Evolutionary conservation across 768 basidiomycete genomes (phyloP).

Genomic region (Mycena belliarum): DNA sequence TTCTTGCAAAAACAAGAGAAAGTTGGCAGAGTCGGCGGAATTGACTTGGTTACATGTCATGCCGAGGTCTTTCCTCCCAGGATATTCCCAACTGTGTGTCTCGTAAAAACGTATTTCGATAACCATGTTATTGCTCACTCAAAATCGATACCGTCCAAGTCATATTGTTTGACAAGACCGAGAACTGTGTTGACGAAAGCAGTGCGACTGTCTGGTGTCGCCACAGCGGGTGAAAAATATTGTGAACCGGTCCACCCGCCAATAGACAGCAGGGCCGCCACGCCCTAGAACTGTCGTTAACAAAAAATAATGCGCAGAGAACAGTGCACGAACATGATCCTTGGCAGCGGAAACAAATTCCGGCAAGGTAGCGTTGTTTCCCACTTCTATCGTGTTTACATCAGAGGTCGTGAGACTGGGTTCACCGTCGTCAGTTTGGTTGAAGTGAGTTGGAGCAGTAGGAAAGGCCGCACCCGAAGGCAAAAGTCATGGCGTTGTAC

Average conservation of each 20-base stretch:
- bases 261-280: slow-evolving; percentile 58
- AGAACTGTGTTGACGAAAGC: slow-evolving; percentile 57
- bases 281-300: slow-evolving; percentile 39
- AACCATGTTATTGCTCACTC: slow-evolving; percentile 45
- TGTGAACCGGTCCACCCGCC: slow-evolving; percentile 70
- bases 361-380: slow-evolving; percentile 49
- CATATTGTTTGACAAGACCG: slow-evolving; percentile 47
- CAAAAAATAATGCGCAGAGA: slow-evolving; percentile 19
- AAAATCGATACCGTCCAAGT: slow-evolving; percentile 67
- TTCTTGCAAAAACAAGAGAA: slow-evolving; percentile 72
- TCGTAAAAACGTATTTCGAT: neutral
- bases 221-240: slow-evolving; percentile 63
- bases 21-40: slow-evolving; percentile 72
- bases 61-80: slow-evolving; percentile 55
- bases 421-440: slow-evolving; percentile 23
- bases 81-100: slow-evolving; percentile 83
- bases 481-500: slow-evolving; percentile 57
- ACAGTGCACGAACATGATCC: slow-evolving; percentile 37
- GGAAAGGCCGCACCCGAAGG: slow-evolving; percentile 53
- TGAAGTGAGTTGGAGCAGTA: neutral
- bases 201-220: slow-evolving; percentile 53
- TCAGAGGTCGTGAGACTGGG: slow-evolving; percentile 44
- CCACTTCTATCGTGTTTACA: slow-evolving; percentile 34
- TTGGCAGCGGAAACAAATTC: slow-evolving; percentile 54
- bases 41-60: slow-evolving; percentile 69